Base-by-base conservation (phyloP, 805 yeast genomes). In the Pichia occidentalis region DNA sequence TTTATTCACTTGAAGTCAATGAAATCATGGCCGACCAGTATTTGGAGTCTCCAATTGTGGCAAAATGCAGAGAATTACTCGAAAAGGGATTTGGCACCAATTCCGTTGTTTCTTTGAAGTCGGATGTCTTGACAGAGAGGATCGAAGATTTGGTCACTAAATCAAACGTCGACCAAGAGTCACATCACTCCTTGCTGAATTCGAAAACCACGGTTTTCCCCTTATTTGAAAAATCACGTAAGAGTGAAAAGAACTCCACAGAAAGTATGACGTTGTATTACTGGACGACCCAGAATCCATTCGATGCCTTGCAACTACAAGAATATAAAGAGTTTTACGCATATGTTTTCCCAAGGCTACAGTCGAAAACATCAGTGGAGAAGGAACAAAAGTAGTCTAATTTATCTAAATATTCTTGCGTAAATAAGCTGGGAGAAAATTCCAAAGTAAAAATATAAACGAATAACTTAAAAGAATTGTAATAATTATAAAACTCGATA, bases 1-100 rank as follows among this genome's bases (percentile, higher is more conserved):
- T 45, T 7, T 41, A 43, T 23, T 39, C 50, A n/a, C 38, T 48
- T 43, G 47, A 47, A 20, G 34, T 42, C 12, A 37, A 46, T 20
- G 40, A 38, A 23, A 40, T 48, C 6, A 44, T 50, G 43, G 47
- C 45, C 19, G 50, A 43, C 10, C 44, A 46, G 27, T 47, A 49
- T 36, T 29, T 49, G 18, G 40, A 39, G 12, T 30, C 43, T 22
- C 27, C 38, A 2, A 32, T 54, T 13, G 39, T 51, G 38, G 26
- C 34, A 4, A 39, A 34, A 22, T 45, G 25, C 29, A 26, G 27
- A 14, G 30, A 24, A 9, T 24, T 50, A 5, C 18, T 37, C 7
- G 25, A 25, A 6, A 34, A 36, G 21, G 37, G 32, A 18, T 37
- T 29, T 16, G 28, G 29, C 27, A 24, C n/a, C 13, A 27, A 29